Evolutionary conservation across 306 rosid genomes (phyloP).

Genomic region (Crotalaria pallida): DNA sequence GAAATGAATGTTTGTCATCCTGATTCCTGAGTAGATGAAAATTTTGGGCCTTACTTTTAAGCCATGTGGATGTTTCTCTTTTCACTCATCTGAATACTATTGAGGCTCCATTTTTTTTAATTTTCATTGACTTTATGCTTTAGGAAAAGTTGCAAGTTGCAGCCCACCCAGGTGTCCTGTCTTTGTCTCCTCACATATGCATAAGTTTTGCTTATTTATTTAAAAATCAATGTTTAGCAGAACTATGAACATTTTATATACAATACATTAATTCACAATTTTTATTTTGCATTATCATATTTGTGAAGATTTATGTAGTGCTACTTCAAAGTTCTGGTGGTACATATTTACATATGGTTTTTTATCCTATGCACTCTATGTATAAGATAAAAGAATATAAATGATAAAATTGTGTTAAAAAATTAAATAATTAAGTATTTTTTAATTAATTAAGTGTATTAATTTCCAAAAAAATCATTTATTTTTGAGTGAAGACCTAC

Average conservation of each 20-base stretch:
- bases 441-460: no score
- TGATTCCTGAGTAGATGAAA: conserved; percentile 18
- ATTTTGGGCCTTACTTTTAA: conserved; percentile 17
- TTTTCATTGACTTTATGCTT: conserved; percentile 47
- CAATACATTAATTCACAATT: background rate
- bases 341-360: background rate
- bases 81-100: conserved; percentile 31
- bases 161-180: background rate
- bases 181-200: background rate
- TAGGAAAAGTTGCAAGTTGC: conserved; percentile 41
- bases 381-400: no score
- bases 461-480: no score
- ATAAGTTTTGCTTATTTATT: background rate
- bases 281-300: background rate
- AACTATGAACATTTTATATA: background rate
- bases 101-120: conserved; percentile 28
- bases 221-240: background rate
- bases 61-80: conserved; percentile 45
- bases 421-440: no score
- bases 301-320: background rate
- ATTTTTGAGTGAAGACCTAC: no score
- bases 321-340: background rate
- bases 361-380: no score
- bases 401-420: no score
- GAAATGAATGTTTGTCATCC: conserved; percentile 32